These are phyloP conservation scores for Calonectria ilicicola DNA, from an alignment of 2,329 filamentous ascomycete genomes.

Conservation along the genomic window DNA sequence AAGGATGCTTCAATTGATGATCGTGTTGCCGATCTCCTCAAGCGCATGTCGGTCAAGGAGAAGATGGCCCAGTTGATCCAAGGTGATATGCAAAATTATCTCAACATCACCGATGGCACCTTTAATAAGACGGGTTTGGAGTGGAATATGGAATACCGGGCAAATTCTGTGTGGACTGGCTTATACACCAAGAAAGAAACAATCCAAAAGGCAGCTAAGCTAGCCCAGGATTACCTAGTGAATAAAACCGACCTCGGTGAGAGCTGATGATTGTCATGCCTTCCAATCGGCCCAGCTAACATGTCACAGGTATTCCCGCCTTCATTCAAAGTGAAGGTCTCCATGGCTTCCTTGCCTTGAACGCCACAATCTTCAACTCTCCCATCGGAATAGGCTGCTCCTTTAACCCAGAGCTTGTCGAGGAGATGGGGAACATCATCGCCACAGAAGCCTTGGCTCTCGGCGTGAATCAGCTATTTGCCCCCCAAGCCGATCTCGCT, in stretches of 20 bases:
- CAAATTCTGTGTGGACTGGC: conserved; percentile 80
- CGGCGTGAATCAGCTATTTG: conserved; percentile 80
- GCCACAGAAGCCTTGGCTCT: conserved; percentile 74
- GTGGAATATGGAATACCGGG: conserved; percentile 73
- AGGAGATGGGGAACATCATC: conserved; percentile 76
- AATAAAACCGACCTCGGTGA: conserved; percentile 55
- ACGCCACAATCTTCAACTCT: conserved; percentile 84
- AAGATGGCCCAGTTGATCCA: conserved; percentile 78
- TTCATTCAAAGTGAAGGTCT: conserved; percentile 81
- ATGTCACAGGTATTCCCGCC: conserved; percentile 71
- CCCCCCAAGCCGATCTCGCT: conserved; percentile 77
- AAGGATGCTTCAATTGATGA: conserved; percentile 71
- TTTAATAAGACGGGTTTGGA: conserved; percentile 76
- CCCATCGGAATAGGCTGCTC: conserved; percentile 80
- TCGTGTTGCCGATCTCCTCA: conserved; percentile 75
- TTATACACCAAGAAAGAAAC: conserved; percentile 73
- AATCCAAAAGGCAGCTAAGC: conserved; percentile 72
- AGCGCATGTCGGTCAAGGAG: conserved; percentile 80
- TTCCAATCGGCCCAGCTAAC: neutral
- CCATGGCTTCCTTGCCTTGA: conserved; percentile 77
- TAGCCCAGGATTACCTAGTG: conserved; percentile 76
- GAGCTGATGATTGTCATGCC: conserved; percentile 43
- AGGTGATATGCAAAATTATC: conserved; percentile 79
- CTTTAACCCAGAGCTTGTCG: conserved; percentile 73
- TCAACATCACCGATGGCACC: conserved; percentile 74